These are phyloP conservation scores for Globisporangium spiculum DNA, from an alignment of 352 stramenopile genomes.

Conservation along the genomic window DNA sequence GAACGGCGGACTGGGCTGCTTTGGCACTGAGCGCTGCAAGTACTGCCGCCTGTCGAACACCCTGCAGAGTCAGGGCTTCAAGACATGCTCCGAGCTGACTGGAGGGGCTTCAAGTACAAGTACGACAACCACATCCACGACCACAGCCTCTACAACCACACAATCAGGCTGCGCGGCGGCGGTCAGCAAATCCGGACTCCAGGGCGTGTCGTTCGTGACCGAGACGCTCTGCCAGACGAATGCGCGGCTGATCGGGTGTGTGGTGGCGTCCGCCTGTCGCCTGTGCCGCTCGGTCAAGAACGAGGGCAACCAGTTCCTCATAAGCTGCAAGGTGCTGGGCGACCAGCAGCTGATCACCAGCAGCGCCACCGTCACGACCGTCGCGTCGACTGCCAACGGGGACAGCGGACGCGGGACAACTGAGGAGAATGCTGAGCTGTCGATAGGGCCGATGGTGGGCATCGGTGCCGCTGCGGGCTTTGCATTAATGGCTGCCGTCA, in stretches of 20 bases:
- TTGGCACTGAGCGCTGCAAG: constrained; percentile 20
- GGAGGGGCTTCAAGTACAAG: background rate
- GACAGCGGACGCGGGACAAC: background rate
- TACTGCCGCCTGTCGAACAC: constrained; percentile 26
- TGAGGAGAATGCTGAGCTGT: background rate
- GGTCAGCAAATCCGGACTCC: constrained; percentile 29
- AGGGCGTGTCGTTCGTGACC: constrained; percentile 38
- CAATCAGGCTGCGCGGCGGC: constrained; percentile 27
- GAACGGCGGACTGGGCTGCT: constrained; percentile 33
- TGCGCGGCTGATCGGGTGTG: constrained; percentile 38
- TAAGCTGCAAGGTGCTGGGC: constrained; percentile 51
- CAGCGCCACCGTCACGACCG: background rate
- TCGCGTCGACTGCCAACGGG: background rate
- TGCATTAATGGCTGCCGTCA: constrained; percentile 18
- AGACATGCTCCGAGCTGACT: constrained; percentile 20
- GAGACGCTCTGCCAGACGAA: constrained; percentile 38
- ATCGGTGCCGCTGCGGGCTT: background rate
- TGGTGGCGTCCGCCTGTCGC: constrained; percentile 39
- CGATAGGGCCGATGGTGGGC: background rate
- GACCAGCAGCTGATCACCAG: background rate
- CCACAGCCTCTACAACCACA: background rate
- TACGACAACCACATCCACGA: constrained; percentile 16
- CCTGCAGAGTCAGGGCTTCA: constrained; percentile 24
- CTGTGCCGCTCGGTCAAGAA: constrained; percentile 60
- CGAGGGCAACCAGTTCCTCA: constrained; percentile 51